These are phyloP conservation scores for Suillus alpinus DNA, from an alignment of 768 basidiomycete genomes.

Conservation along the genomic window DNA sequence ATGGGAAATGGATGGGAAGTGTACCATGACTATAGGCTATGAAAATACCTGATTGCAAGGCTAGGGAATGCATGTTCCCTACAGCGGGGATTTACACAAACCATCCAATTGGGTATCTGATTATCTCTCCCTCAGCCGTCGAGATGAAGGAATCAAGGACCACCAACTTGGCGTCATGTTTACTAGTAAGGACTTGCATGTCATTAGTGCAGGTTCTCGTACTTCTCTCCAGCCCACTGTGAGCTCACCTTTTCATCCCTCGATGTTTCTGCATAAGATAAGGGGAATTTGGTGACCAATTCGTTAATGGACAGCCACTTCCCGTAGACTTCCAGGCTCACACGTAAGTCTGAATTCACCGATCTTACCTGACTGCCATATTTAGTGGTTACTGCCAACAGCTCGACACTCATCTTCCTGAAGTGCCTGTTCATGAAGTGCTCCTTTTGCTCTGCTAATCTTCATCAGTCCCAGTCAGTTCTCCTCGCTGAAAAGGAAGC, in stretches of 20 bases:
- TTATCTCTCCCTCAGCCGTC: slow-evolving; percentile 33
- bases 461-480: slow-evolving; percentile 71
- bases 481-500: slow-evolving; percentile 70
- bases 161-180: slow-evolving; percentile 63
- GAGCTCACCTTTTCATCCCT: slow-evolving; percentile 58
- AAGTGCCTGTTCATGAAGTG: slow-evolving; percentile 74
- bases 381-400: slow-evolving; percentile 83
- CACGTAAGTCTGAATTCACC: slow-evolving; percentile 33
- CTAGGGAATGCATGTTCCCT: too few relatives aligned
- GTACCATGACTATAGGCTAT: too few relatives aligned
- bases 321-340: slow-evolving; percentile 54
- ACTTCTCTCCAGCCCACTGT: slow-evolving; percentile 58
- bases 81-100: not conserved
- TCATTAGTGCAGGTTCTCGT: slow-evolving; percentile 55
- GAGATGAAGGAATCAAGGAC: slow-evolving; percentile 44
- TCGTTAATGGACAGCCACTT: slow-evolving; percentile 43
- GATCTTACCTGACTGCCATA: not conserved
- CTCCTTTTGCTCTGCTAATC: slow-evolving; percentile 73
- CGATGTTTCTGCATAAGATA: slow-evolving; percentile 41
- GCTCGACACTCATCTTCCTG: slow-evolving; percentile 55
- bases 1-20: too few relatives aligned
- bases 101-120: not conserved
- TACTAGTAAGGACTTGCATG: slow-evolving; percentile 51
- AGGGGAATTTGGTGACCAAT: slow-evolving; percentile 38
- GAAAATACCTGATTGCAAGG: too few relatives aligned